phyloP scores from a whole-genome alignment of 202 grass and related monocot species.

The Tripidium arundinaceum region DNA sequence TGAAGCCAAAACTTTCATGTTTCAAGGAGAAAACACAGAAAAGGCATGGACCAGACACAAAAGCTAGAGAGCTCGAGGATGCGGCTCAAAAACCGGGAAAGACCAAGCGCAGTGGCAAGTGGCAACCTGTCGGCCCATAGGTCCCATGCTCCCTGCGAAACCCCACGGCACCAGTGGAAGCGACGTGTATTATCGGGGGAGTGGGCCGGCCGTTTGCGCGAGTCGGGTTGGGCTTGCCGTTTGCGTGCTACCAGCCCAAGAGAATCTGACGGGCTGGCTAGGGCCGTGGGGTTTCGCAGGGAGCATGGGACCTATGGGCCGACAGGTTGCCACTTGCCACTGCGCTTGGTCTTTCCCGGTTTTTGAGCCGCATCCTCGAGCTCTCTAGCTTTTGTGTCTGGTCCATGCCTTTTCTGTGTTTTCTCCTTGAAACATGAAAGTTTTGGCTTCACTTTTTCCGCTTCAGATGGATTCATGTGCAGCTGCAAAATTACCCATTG shows the following conservation, averaged over 20 bases:
- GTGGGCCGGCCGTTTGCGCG: too few relatives aligned
- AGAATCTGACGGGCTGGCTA: background rate
- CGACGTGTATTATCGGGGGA: too few relatives aligned
- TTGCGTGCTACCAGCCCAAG: background rate
- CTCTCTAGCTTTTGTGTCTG: background rate
- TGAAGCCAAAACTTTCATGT: conserved; percentile 38
- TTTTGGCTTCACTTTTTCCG: conserved; percentile 56
- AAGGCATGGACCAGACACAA: background rate
- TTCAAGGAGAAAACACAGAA: background rate
- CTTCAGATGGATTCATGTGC: conserved; percentile 87
- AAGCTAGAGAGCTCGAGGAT: background rate
- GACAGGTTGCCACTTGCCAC: background rate
- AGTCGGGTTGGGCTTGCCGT: background rate
- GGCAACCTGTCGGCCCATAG: background rate
- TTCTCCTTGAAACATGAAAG: conserved; percentile 16
- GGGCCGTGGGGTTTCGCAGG: background rate
- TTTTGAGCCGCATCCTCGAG: background rate
- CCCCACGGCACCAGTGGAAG: too few relatives aligned
- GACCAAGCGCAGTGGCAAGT: background rate
- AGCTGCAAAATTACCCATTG: conserved; percentile 57
- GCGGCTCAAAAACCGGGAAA: conserved; percentile 8
- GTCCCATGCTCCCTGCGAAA: too few relatives aligned
- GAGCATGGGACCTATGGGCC: conserved; percentile 7
- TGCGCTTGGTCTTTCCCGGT: conserved; percentile 4
- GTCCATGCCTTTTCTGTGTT: background rate